Evolutionary conservation across 2,329 filamentous ascomycete genomes (phyloP).

Genomic region (Talaromyces funiculosus): DNA sequence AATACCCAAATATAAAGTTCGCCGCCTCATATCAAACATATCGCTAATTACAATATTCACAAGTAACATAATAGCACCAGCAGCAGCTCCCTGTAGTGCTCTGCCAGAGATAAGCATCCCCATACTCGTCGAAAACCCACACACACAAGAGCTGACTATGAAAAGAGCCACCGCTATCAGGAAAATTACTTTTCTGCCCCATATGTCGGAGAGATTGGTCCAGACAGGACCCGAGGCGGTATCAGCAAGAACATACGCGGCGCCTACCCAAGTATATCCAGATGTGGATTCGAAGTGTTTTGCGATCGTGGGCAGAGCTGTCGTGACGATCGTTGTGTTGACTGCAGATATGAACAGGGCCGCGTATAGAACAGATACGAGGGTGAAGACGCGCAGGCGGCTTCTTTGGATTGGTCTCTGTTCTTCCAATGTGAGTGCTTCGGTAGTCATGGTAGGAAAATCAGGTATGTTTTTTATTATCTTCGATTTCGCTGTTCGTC

Average conservation of each 20-base stretch:
- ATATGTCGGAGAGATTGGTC: slow-evolving; percentile 47
- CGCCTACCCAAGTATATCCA: slow-evolving; percentile 37
- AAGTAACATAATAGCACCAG: slow-evolving; percentile 52
- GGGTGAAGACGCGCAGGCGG: background rate
- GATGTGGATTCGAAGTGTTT: slow-evolving; percentile 27
- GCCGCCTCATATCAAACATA: slow-evolving; percentile 47
- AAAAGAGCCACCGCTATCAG: slow-evolving; percentile 52
- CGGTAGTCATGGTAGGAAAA: background rate
- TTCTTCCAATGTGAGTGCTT: background rate
- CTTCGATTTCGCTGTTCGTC: too few species aligned
- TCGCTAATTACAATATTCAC: slow-evolving; percentile 56
- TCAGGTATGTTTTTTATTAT: background rate
- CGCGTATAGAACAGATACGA: slow-evolving; percentile 15
- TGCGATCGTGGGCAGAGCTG: slow-evolving; percentile 33
- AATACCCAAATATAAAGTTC: slow-evolving; percentile 46
- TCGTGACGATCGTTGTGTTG: slow-evolving; percentile 27
- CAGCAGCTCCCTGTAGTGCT: slow-evolving; percentile 54
- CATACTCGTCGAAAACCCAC: slow-evolving; percentile 48
- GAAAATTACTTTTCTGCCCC: slow-evolving; percentile 54
- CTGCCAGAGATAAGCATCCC: slow-evolving; percentile 53
- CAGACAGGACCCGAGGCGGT: slow-evolving; percentile 37
- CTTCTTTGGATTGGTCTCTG: background rate
- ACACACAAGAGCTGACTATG: slow-evolving; percentile 51
- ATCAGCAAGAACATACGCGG: slow-evolving; percentile 31
- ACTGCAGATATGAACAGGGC: slow-evolving; percentile 19